Percentiles rank a stretch among this genome's conserved stretches.
Conservation (phyloP, 108 stramenopile species). For the Cyclostephanos invisitatus region DNA sequence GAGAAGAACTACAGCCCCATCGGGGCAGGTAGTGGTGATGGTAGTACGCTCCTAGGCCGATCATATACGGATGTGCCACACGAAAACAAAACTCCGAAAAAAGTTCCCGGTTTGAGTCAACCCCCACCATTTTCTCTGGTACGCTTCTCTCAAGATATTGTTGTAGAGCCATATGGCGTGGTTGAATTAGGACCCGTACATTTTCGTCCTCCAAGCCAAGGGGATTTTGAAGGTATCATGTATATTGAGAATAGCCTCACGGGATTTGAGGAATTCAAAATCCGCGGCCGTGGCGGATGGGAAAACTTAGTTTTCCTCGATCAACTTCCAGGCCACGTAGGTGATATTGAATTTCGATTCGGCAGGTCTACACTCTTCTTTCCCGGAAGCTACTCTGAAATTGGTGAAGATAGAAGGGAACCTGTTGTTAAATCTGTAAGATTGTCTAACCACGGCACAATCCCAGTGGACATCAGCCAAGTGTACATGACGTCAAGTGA, state of each 20-base stretch:
- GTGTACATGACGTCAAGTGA: constrained; percentile 56
- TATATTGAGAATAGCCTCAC: constrained; percentile 82
- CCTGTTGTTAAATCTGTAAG: constrained; percentile 65
- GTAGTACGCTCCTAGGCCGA: constrained; percentile 51
- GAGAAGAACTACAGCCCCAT: constrained; percentile 57
- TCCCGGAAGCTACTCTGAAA: constrained; percentile 42
- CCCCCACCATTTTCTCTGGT: constrained; percentile 75
- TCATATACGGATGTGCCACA: constrained; percentile 18
- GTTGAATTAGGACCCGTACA: constrained; percentile 74
- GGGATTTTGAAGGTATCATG: constrained; percentile 58
- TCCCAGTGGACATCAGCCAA: constrained; percentile 38
- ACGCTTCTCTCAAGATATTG: constrained; percentile 61
- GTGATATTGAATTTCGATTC: constrained; percentile 71
- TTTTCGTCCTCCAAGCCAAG: constrained; percentile 76
- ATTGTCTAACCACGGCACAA: constrained; percentile 68
- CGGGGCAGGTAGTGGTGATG: constrained; percentile 70
- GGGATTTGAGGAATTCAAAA: constrained; percentile 70
- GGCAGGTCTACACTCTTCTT: constrained; percentile 73
- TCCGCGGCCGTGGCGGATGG: constrained; percentile 64
- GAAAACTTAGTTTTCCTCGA: constrained; percentile 73
- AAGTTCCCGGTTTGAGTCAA: constrained; percentile 28
- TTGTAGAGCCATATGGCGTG: constrained; percentile 70
- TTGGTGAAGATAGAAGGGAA: constrained; percentile 1
- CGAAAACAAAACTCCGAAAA: constrained; percentile 33
- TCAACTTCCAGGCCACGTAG: constrained; percentile 45